Evolutionary conservation across 108 stramenopile species (phyloP).

Genomic region (Cyclostephanos tholiformis): DNA sequence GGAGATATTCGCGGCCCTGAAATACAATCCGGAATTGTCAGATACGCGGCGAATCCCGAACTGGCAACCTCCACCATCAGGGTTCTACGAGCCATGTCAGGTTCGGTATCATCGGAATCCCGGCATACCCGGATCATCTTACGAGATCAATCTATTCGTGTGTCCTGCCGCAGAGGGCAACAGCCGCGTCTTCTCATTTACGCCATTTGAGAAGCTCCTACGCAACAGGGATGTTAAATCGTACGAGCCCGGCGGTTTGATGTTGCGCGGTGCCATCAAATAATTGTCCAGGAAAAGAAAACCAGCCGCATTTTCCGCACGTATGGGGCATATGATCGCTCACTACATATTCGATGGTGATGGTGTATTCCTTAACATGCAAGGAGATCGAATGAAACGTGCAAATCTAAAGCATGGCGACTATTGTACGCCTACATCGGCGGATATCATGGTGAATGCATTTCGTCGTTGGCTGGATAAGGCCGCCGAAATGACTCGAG

Average conservation of each 20-base stretch:
- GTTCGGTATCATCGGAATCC: slow-evolving; percentile 24
- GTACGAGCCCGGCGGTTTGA: neutral
- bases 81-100: slow-evolving; percentile 28
- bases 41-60: slow-evolving; percentile 8
- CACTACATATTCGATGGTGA: slow-evolving; percentile 20
- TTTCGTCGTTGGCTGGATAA: slow-evolving; percentile 23
- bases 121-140: slow-evolving; percentile 6
- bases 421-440: slow-evolving; percentile 18
- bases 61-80: slow-evolving; percentile 10
- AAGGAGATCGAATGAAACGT: slow-evolving; percentile 21
- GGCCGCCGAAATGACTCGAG: slow-evolving; percentile 14
- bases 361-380: slow-evolving; percentile 9
- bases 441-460: slow-evolving; percentile 19
- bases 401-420: slow-evolving; percentile 4
- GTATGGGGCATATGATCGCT: slow-evolving; percentile 4
- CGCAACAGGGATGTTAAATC: neutral
- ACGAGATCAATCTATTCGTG: slow-evolving; percentile 20
- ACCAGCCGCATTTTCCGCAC: neutral
- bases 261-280: slow-evolving; percentile 14
- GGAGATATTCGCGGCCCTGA: slow-evolving; percentile 8
- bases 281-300: slow-evolving; percentile 4
- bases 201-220: slow-evolving; percentile 13
- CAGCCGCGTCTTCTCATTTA: slow-evolving; percentile 26
- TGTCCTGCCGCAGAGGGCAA: slow-evolving; percentile 29
- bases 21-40: slow-evolving; percentile 14